phyloP scores from a whole-genome alignment of 495 filamentous ascomycete species.

The Penicillium alfredii region DNA sequence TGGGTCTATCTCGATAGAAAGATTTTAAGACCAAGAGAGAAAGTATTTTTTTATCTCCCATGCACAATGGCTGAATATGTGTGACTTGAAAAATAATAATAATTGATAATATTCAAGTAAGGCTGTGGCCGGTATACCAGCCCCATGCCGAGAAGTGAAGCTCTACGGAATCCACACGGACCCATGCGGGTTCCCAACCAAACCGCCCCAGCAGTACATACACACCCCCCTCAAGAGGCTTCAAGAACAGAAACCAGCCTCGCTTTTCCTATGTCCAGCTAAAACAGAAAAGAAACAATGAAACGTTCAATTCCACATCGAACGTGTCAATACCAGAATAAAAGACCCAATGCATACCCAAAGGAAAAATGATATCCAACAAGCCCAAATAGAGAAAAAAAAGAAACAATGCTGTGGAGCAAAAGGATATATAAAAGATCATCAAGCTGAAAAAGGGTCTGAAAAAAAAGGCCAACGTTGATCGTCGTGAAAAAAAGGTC shows the following conservation, averaged over 20 bases:
- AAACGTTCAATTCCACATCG: slow-evolving; percentile 4
- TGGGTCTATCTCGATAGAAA: too few relatives aligned
- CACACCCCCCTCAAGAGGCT: not conserved
- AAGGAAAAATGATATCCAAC: slow-evolving; percentile 19
- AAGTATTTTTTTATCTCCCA: too few relatives aligned
- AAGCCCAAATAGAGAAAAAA: slow-evolving; percentile 15
- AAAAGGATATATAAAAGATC: slow-evolving; percentile 20
- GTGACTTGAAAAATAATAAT: too few relatives aligned
- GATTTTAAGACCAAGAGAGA: too few relatives aligned
- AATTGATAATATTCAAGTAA: too few relatives aligned
- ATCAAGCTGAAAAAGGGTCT: slow-evolving; percentile 17
- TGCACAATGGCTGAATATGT: too few relatives aligned
- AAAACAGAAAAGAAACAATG: too few relatives aligned
- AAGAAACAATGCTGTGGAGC: slow-evolving; percentile 19
- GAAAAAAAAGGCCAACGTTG: slow-evolving; percentile 21
- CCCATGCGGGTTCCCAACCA: not conserved
- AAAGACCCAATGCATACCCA: slow-evolving; percentile 19
- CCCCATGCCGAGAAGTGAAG: too few relatives aligned
- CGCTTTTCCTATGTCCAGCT: slow-evolving; percentile 15
- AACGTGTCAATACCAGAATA: slow-evolving; percentile 14
- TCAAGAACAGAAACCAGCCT: slow-evolving; percentile 4
- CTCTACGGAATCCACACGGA: too few relatives aligned
- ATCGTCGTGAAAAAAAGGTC: slow-evolving; percentile 17
- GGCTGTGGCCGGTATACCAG: too few relatives aligned
- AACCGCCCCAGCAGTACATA: not conserved